These are phyloP conservation scores for Balakata baccata DNA, from an alignment of 345 rosid genomes.

Conservation along the genomic window DNA sequence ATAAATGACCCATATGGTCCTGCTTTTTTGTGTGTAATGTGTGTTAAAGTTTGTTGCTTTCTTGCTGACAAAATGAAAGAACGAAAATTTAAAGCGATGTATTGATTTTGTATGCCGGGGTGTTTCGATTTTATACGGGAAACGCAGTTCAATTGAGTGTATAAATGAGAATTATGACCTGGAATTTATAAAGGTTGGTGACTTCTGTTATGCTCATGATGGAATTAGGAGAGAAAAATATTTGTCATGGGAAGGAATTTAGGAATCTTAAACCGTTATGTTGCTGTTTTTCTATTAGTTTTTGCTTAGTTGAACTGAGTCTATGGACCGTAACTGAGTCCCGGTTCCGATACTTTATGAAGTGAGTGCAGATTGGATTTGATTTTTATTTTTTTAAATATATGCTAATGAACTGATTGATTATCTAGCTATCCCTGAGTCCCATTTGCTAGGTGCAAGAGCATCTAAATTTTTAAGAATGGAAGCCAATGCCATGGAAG, in stretches of 20 bases:
- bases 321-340: not conserved
- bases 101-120: not conserved
- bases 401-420: conserved; percentile 12
- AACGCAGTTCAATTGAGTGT: not conserved
- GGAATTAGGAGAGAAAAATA: not conserved
- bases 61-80: too few species aligned
- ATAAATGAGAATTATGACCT: not conserved
- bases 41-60: not conserved
- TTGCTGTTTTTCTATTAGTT: not conserved
- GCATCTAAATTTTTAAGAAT: conserved; percentile 17
- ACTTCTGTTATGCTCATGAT: not conserved
- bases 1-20: not conserved
- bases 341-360: conserved; percentile 6
- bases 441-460: conserved; percentile 31
- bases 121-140: not conserved
- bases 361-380: not conserved
- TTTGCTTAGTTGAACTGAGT: not conserved
- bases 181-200: not conserved
- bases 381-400: not conserved
- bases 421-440: conserved; percentile 34
- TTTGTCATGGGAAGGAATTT: too few species aligned
- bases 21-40: not conserved
- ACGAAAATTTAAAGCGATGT: too few species aligned
- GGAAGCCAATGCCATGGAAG: conserved; percentile 16
- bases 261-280: not conserved